Base-by-base conservation (phyloP, 805 yeast genomes). In the Middelhovenomyces tepae region DNA sequence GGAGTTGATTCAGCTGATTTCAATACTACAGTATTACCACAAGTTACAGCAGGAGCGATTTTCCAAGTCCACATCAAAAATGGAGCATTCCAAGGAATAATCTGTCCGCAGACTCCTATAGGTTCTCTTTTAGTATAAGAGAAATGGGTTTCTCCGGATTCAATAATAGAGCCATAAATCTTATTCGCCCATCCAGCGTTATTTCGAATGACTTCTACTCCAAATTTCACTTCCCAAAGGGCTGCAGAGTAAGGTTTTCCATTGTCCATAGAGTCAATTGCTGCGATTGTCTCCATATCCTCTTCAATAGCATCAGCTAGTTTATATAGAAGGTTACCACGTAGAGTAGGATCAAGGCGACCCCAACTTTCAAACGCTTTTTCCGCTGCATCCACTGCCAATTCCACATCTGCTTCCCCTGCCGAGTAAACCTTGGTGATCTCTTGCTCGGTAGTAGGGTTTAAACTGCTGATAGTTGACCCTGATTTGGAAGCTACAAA, bases 191-290 rank as follows among this genome's bases (percentile, higher is more conserved):
- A 73, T 21, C 91, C 91, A 25, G 82, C 85, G 47, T 72, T 71
- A 52, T 77, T 77, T 46, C 72, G 71, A 57, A 77, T 64, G 22
- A 71, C 71, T 40, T 64, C 72, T 18, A 73, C 66, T 24, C 73
- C 62, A 39, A 71, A 76, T 13, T 63, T 64, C 26, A 82, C 67
- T 49, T 82, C 93, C 22, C 48, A 58, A 15, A 36, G 35, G 31
- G 62, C 55, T 19, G 37, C 27, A 27, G 38, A 33, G 28, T 53
- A 40, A 16, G 94, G 75, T 64, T 87, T 87, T 60, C 97, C 97
- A 55, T 86, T 86, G 59, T 87, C 95, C 56, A 81, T 65, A 15
- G 95, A 69, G 61, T 87, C 97, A 50, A 87, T 81, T 28, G 75
- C 64, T 15, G 95, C 89, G 37, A 89, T 62, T 22, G 69, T 61